A percentile compares a stretch with the other conserved stretches of the same genome.
phyloP scores from a whole-genome alignment of 1,284 basidiomycete genomes.

The Spongispora temasekensis region DNA sequence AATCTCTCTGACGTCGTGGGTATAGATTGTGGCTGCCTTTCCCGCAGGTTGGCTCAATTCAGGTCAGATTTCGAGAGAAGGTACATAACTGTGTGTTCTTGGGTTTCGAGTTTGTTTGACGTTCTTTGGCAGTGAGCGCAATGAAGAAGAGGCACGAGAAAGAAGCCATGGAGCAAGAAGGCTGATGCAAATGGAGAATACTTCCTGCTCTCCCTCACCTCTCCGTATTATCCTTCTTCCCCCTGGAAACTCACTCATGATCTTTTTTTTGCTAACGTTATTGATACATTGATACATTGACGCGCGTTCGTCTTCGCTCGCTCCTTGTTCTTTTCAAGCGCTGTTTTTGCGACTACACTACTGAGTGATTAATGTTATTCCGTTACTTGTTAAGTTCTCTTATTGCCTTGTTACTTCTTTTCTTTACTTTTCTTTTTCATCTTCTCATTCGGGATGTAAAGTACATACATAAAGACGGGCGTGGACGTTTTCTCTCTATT shows the following conservation, averaged over 20 bases:
- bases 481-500: no score
- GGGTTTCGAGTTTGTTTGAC: neutral
- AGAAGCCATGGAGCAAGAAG: constrained; percentile 57
- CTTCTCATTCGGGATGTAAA: no score
- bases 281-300: constrained; percentile 10
- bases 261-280: constrained; percentile 24
- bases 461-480: no score
- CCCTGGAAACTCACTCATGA: neutral
- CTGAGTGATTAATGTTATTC: neutral
- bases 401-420: neutral
- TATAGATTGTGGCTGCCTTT: constrained; percentile 70
- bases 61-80: constrained; percentile 60
- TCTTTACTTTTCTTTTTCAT: neutral
- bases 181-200: constrained; percentile 3
- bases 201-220: neutral
- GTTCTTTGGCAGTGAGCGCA: constrained; percentile 59
- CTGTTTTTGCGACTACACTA: neutral
- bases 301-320: neutral
- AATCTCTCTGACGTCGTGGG: neutral
- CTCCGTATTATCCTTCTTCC: neutral
- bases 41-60: constrained; percentile 48
- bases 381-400: neutral
- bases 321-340: neutral
- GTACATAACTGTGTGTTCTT: constrained; percentile 28
- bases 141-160: constrained; percentile 77